These are phyloP conservation scores for Xylariales sp. DNA, from an alignment of 2,329 filamentous ascomycete genomes.

Conservation along the genomic window DNA sequence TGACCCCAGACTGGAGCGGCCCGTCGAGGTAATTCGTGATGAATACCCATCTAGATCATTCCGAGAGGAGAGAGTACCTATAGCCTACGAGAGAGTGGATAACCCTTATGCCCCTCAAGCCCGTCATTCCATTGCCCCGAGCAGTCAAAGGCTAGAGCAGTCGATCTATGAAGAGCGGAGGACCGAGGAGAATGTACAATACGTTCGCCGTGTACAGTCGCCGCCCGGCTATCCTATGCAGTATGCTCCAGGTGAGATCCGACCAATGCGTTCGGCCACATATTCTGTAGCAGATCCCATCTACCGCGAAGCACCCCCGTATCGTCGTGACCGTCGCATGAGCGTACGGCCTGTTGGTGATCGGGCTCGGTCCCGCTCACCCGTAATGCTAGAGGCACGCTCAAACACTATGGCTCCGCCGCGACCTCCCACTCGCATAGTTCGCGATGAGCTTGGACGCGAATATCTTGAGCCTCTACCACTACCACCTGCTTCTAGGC, in stretches of 20 bases:
- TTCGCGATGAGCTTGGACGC: slow-evolving; percentile 79
- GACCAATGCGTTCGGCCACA: slow-evolving; percentile 34
- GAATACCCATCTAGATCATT: slow-evolving; percentile 18
- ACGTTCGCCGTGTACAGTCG: slow-evolving; percentile 33
- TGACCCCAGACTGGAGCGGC: slow-evolving; percentile 40
- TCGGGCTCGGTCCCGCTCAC: slow-evolving; percentile 44
- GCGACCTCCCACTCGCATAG: slow-evolving; percentile 59
- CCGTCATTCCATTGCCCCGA: slow-evolving; percentile 24
- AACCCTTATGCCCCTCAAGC: slow-evolving; percentile 23
- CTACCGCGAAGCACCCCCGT: slow-evolving; percentile 35
- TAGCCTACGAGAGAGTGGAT: slow-evolving; percentile 29
- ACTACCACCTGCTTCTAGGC: slow-evolving; percentile 34
- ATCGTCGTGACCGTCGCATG: slow-evolving; percentile 43
- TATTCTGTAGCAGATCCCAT: slow-evolving; percentile 37
- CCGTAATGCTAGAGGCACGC: slow-evolving; percentile 37
- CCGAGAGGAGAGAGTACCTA: slow-evolving; percentile 18
- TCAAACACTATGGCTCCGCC: slow-evolving; percentile 46
- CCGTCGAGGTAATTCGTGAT: slow-evolving; percentile 31
- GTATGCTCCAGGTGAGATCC: slow-evolving; percentile 33
- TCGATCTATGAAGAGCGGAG: slow-evolving; percentile 26
- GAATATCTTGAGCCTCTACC: slow-evolving; percentile 62
- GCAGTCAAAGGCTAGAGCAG: slow-evolving; percentile 20
- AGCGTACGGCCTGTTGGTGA: slow-evolving; percentile 45
- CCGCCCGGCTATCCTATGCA: slow-evolving; percentile 31
- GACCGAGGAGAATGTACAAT: slow-evolving; percentile 28